These are phyloP conservation scores for Venturia pyrina DNA, from an alignment of 2,329 filamentous ascomycete species.

Conservation along the genomic window DNA sequence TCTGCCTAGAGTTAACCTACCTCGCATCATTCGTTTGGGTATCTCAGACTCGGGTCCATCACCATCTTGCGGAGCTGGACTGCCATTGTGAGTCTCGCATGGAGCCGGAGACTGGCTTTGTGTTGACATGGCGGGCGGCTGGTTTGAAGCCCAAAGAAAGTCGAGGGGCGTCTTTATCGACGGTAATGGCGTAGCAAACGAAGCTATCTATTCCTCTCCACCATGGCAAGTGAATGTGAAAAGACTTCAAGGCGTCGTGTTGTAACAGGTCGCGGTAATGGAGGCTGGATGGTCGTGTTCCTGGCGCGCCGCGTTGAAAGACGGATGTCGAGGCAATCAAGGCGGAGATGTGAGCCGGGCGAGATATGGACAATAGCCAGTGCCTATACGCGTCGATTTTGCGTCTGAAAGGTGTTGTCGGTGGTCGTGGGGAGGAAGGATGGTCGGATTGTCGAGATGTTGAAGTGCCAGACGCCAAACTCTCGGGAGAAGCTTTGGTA, in stretches of 20 bases:
- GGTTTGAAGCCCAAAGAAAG: not conserved
- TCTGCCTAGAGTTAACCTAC: not conserved
- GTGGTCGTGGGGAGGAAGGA: not conserved
- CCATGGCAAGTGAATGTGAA: not conserved
- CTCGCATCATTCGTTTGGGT: conserved; percentile 10
- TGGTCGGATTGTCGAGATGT: not conserved
- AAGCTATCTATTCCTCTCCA: not conserved
- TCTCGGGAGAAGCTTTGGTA: not conserved
- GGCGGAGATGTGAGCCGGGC: not conserved
- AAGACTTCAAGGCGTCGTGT: not conserved
- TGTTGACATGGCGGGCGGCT: not conserved
- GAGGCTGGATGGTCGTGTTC: not conserved
- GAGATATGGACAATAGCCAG: not conserved
- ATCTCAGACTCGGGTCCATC: conserved; percentile 6
- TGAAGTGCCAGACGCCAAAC: not conserved
- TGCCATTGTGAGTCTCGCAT: not conserved
- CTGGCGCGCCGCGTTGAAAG: not conserved
- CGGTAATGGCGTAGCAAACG: not conserved
- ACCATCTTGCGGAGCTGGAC: not conserved
- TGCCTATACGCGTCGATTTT: not conserved
- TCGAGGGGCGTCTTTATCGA: not conserved
- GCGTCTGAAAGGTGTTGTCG: not conserved
- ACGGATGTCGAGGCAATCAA: not conserved
- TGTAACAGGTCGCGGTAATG: not conserved
- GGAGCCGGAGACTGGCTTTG: not conserved